phyloP scores from a whole-genome alignment of 345 rosid species.

The Microthlaspi erraticum region DNA sequence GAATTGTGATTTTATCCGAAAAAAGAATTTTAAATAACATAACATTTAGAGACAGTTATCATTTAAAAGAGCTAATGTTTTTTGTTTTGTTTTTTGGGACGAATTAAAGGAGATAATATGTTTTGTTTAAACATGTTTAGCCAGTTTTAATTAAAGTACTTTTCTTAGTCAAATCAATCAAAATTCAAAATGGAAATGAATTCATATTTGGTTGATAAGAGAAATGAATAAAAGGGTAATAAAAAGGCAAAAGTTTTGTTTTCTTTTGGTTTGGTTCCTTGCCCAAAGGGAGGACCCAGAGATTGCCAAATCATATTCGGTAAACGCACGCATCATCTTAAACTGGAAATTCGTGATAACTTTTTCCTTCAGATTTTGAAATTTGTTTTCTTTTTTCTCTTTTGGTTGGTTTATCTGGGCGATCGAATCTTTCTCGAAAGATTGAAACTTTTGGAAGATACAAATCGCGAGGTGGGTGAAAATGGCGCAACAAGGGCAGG shows the following conservation, averaged over 20 bases:
- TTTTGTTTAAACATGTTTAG: too few relatives aligned
- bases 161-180: not conserved
- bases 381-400: not conserved
- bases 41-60: not conserved
- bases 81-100: too few relatives aligned
- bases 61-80: too few relatives aligned
- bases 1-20: not conserved
- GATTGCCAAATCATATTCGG: constrained; percentile 26
- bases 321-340: not conserved
- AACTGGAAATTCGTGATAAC: not conserved
- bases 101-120: too few relatives aligned
- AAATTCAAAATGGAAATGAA: not conserved
- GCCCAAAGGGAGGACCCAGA: not conserved
- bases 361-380: constrained; percentile 12
- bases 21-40: not conserved
- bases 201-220: not conserved
- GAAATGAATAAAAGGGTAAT: not conserved
- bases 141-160: too few relatives aligned
- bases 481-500: constrained; percentile 30
- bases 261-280: not conserved
- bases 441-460: constrained; percentile 29
- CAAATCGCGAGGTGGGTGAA: constrained; percentile 9
- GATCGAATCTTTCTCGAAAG: constrained; percentile 31
- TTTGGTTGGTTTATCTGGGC: not conserved
- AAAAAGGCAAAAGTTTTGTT: not conserved